A percentile compares a stretch with the other conserved stretches of the same genome.
Conservation (phyloP, 306 rosid species). For the Vachellia pachyceras region DNA sequence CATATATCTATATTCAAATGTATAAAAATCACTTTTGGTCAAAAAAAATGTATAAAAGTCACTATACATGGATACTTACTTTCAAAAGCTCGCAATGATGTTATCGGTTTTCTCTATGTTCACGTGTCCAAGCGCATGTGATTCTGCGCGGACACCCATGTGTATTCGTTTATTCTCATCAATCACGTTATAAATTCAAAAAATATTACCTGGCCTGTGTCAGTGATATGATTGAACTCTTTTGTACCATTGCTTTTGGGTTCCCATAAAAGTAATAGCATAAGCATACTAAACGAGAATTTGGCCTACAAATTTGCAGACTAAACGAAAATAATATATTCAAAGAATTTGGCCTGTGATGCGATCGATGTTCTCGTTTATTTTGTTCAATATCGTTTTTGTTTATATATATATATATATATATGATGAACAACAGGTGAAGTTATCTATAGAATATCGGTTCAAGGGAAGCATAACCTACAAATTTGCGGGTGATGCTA, state of each 20-base stretch:
- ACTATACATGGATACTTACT: background rate
- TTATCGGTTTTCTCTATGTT: background rate
- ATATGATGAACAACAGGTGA: conserved; percentile 49
- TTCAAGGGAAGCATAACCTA: conserved; percentile 74
- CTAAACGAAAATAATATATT: too few species aligned
- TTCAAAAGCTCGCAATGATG: background rate
- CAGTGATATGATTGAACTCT: too few species aligned
- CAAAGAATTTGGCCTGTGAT: background rate
- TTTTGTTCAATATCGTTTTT: background rate
- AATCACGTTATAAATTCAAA: background rate
- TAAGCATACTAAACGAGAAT: background rate
- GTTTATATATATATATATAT: background rate
- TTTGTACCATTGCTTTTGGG: background rate
- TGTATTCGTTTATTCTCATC: background rate
- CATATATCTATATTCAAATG: too few species aligned
- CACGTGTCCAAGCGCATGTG: background rate
- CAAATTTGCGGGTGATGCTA: conserved; percentile 54
- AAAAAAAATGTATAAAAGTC: too few species aligned
- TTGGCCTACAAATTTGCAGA: too few species aligned
- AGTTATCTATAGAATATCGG: conserved; percentile 59
- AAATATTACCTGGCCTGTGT: background rate
- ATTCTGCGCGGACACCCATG: background rate
- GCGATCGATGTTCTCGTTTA: background rate
- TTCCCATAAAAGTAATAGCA: background rate
- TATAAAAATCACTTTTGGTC: too few species aligned